Conservation (phyloP, 2,329 filamentous ascomycete genomes). For the Amauroascus niger region DNA sequence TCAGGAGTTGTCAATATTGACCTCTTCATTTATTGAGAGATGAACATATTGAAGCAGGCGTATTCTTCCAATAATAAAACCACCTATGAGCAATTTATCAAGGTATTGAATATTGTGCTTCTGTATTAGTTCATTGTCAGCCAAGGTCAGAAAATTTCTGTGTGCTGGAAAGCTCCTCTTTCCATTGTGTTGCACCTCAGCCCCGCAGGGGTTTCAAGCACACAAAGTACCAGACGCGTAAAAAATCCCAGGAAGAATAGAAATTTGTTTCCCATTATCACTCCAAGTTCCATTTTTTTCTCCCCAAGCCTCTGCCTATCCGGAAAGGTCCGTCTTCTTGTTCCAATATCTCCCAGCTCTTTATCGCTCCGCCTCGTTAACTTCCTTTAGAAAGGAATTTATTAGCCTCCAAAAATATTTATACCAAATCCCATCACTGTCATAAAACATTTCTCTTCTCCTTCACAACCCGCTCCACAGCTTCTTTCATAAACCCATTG, state of each 20-base stretch:
- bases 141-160: not conserved
- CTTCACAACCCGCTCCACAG: not conserved
- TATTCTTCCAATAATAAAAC: not conserved
- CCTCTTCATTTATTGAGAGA: not conserved
- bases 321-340: not conserved
- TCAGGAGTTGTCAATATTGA: not conserved
- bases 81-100: not conserved
- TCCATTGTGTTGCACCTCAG: slow-evolving; percentile 1
- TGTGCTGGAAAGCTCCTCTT: not conserved
- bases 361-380: not conserved
- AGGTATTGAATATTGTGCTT: not conserved
- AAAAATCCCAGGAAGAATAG: too few species aligned
- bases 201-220: too few species aligned
- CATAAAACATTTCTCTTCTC: not conserved
- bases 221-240: not conserved
- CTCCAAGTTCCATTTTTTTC: not conserved
- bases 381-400: not conserved
- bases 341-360: not conserved
- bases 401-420: not conserved
- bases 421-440: not conserved
- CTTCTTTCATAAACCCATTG: slow-evolving; percentile 5
- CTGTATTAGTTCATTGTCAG: not conserved
- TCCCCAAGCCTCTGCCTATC: not conserved
- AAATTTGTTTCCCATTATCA: too few species aligned
- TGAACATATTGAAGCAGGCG: not conserved